phyloP scores from a whole-genome alignment of 1,284 basidiomycete species.

The Erythrobasidium hasegawianum region DNA sequence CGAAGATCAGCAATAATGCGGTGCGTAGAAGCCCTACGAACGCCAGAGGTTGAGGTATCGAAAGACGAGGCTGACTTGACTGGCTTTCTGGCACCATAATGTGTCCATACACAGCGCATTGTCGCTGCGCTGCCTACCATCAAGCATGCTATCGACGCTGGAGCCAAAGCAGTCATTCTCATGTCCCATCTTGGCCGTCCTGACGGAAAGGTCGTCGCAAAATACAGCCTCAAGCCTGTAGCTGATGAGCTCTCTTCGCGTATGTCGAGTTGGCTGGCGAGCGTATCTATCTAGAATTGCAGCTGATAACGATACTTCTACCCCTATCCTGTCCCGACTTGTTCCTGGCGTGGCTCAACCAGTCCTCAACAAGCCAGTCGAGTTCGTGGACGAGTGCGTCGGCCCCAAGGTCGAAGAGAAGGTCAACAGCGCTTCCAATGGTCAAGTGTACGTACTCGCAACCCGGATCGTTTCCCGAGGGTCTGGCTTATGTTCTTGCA shows the following conservation, averaged over 20 bases:
- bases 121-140: constrained; percentile 94
- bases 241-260: constrained; percentile 50
- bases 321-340: constrained; percentile 1
- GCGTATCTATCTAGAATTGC: neutral
- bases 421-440: constrained; percentile 66
- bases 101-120: constrained; percentile 67
- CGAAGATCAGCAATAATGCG: constrained; percentile 92
- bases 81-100: neutral
- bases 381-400: constrained; percentile 81
- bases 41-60: too few relatives aligned
- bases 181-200: constrained; percentile 99
- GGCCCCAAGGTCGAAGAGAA: constrained; percentile 74
- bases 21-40: too few relatives aligned
- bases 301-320: constrained; percentile 22
- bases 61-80: too few relatives aligned
- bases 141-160: constrained; percentile 85
- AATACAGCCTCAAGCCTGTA: constrained; percentile 89
- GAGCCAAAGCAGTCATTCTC: constrained; percentile 82
- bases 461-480: neutral
- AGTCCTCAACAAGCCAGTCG: constrained; percentile 64
- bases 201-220: constrained; percentile 81
- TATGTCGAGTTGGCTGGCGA: too few relatives aligned
- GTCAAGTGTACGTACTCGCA: constrained; percentile 58
- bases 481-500: neutral
- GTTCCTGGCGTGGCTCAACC: constrained; percentile 1